Conservation (phyloP, 2,329 filamentous ascomycete genomes). For the Diplodia seriata region DNA sequence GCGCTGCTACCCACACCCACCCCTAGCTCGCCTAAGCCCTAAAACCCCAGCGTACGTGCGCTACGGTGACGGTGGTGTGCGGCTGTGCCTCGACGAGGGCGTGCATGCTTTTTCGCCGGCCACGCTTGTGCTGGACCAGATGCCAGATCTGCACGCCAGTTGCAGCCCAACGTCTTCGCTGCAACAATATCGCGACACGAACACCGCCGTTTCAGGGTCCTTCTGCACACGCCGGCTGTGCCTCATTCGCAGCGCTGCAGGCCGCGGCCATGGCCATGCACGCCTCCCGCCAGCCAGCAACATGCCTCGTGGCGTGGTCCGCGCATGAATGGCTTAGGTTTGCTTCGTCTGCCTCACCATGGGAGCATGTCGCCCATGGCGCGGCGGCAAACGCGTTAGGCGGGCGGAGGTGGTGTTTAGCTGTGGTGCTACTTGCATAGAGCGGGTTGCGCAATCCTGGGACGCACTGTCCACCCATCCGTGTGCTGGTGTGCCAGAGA, state of each 20-base stretch:
- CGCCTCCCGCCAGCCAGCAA: slow-evolving; percentile 6
- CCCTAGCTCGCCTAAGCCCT: slow-evolving; percentile 18
- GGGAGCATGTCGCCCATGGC: slow-evolving; percentile 9
- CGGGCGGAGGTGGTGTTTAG: slow-evolving; percentile 24
- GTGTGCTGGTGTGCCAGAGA: slow-evolving; percentile 15
- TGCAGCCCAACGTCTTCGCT: slow-evolving; percentile 23
- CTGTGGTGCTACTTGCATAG: slow-evolving; percentile 16
- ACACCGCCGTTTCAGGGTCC: slow-evolving; percentile 28
- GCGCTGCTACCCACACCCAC: neutral
- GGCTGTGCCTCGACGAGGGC: neutral
- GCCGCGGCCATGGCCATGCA: slow-evolving; percentile 3
- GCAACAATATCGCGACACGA: slow-evolving; percentile 32
- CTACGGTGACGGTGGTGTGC: neutral
- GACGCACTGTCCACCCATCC: slow-evolving; percentile 27
- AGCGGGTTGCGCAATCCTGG: slow-evolving; percentile 28
- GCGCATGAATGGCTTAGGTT: slow-evolving; percentile 11
- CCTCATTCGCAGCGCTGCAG: slow-evolving; percentile 12
- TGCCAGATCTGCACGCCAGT: slow-evolving; percentile 28
- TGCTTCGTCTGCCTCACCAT: slow-evolving; percentile 18
- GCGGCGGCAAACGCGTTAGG: slow-evolving; percentile 5
- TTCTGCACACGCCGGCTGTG: neutral
- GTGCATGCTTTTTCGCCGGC: neutral
- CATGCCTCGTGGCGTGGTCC: slow-evolving; percentile 11
- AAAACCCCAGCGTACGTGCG: slow-evolving; percentile 4
- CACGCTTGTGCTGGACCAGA: slow-evolving; percentile 8